These are phyloP conservation scores for Suillus paluster DNA, from an alignment of 768 basidiomycete species.

Conservation along the genomic window DNA sequence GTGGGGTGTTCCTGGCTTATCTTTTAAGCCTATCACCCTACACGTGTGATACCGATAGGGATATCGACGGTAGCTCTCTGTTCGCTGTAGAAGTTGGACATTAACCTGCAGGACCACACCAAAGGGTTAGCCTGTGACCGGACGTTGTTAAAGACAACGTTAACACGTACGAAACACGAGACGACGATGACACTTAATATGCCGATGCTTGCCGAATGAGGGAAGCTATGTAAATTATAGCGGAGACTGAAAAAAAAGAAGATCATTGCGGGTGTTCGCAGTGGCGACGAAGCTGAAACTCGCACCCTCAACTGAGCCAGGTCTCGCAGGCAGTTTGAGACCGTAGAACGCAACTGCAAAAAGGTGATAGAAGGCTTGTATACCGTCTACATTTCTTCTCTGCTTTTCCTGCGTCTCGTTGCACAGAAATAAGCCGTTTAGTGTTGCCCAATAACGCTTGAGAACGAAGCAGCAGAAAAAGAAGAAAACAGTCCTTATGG, in stretches of 20 bases:
- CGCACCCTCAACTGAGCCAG: slow-evolving; percentile 44
- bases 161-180: too few species aligned
- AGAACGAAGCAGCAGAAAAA: slow-evolving; percentile 45
- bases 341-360: slow-evolving; percentile 38
- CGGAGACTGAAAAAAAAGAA: slow-evolving; percentile 31
- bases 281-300: slow-evolving; percentile 41
- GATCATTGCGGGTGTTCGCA: slow-evolving; percentile 26
- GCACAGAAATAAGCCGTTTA: slow-evolving; percentile 52
- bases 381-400: slow-evolving; percentile 42
- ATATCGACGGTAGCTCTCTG: too few species aligned
- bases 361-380: slow-evolving; percentile 45
- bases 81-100: too few species aligned
- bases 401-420: slow-evolving; percentile 41
- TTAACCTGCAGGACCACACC: too few species aligned
- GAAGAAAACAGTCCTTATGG: slow-evolving; percentile 46
- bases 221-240: slow-evolving; percentile 6
- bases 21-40: too few species aligned
- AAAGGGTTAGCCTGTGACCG: too few species aligned
- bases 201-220: slow-evolving; percentile 33
- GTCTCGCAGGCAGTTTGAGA: slow-evolving; percentile 43
- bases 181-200: background rate
- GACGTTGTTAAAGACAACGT: background rate
- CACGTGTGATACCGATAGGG: too few species aligned
- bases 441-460: slow-evolving; percentile 47
- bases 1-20: too few species aligned